Percentiles rank a stretch among this genome's conserved stretches.
These are phyloP conservation scores for Cylindrotheca closterium DNA, from an alignment of 108 stramenopile genomes.

Conservation along the genomic window DNA sequence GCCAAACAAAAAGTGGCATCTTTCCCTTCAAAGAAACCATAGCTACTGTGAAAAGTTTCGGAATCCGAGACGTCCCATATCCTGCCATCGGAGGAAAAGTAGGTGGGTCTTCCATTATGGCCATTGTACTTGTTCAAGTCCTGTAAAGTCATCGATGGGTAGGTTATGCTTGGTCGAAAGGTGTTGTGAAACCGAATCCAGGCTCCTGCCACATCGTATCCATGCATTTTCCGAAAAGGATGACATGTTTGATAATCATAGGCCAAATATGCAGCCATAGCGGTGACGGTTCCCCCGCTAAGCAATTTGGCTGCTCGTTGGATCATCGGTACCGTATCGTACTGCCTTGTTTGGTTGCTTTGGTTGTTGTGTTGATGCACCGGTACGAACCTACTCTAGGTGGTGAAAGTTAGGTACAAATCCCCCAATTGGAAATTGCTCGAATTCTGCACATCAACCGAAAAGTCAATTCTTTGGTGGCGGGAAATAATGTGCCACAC, in stretches of 20 bases:
- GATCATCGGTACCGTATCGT: no score
- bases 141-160: not conserved
- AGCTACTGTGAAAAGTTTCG: slow-evolving; percentile 2
- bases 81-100: not conserved
- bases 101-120: not conserved
- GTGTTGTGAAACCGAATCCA: slow-evolving; percentile 1
- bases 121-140: not conserved
- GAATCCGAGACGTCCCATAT: slow-evolving; percentile 11
- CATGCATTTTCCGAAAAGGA: slow-evolving; percentile 16
- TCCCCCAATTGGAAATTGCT: no score
- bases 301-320: not conserved
- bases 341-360: no score
- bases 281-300: not conserved
- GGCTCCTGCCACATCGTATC: not conserved
- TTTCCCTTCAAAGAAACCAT: slow-evolving; percentile 10
- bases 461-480: no score
- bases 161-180: not conserved
- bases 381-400: no score
- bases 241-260: slow-evolving; percentile 20
- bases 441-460: no score
- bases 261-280: not conserved
- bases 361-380: no score
- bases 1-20: slow-evolving; percentile 13
- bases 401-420: no score
- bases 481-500: no score